Evolutionary conservation across 331 rosid genomes (phyloP), one percentile per base, ranked within the genome.

Genomic region (Acacia concinna): DNA sequence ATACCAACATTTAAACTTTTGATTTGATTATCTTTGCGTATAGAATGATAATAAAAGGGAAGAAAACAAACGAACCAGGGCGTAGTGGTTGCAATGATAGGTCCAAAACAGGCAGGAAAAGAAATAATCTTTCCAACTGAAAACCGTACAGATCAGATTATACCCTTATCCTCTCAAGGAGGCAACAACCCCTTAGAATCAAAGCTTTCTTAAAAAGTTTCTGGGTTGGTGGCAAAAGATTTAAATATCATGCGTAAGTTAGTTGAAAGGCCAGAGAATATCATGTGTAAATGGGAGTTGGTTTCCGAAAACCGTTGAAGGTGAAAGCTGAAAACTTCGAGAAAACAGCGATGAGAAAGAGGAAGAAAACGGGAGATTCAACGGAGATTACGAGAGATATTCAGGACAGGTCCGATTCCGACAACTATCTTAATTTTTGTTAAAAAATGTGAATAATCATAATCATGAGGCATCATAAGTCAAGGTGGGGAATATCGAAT

Each of bases 71-170:
- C 5, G 52, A 34, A 44, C 31, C 62, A 41, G 57, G 66, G 67
- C 34, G 4, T 21, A 37, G 46, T 57, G 8, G 62, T 77, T 67
- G 49, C 37, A 68, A 71, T 51, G 44, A 40, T 20, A 44, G 35
- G n/a, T 9, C 30, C 44, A 73, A 78, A 79, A 46, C 70, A 41
- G 71, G 65, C 21, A 59, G 41, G 41, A 80, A 74, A 81, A 59
- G 51, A 43, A 51, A 74, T 41, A 62, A 0, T 11, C 79, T 66
- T 63, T n/a, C n/a, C 27, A 72, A 72, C 51, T 18, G 8, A 75
- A 75, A 76, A 76, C 79, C 82, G 82, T 68, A 76, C 72, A 85
- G 38, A 56, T 63, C 25, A 32, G 25, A 59, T 30, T 17, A 30
- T 51, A 76, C 73, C 27, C 41, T 41, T 62, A 43, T 73, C 51